Base-by-base conservation (phyloP, 495 filamentous ascomycete genomes). In the Podospora fimiseda region DNA sequence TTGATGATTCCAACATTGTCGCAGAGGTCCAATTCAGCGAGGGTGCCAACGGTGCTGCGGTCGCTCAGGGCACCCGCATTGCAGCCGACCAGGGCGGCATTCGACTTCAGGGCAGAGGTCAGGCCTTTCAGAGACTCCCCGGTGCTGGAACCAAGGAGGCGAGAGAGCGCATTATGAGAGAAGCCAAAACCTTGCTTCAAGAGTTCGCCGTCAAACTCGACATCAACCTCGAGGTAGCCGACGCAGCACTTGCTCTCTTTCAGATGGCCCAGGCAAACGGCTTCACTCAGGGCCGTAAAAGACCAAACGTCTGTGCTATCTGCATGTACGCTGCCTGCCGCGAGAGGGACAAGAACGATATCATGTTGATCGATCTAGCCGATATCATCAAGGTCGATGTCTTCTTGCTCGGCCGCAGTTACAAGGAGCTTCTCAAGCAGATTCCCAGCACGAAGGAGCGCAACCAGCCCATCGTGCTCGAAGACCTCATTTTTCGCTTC, bases 301-400 rank as follows among this genome's bases (percentile, higher is more conserved):
- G 85, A 33, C 82, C 82, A 49, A 88, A 83, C 19, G 90, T 96
- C 7, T 84, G 85, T 30, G 90, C 90, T 9, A 84, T 91, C 36
- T 89, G 86, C 66, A 75, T 98, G 20, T 98, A 96, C 59, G 84
- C 87, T 50, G 87, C 87, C 20, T 95, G 89, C 69, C 83, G 93
- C 38, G 74, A 76, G 50, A 70, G 82, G 40, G 67, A 76, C 62
- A 67, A 80, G 69, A 78, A 82, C 51, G 66, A 71, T 69, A 72
- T 83, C 55, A 89, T 98, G 86, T 77, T 98, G 14, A 96, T 98
- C 63, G 93, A 98, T 72, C 86, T 98, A 58, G 88, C 94, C 9
- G 94, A 97, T 60, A 77, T 88, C 42, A 71, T 91, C 41, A 80
- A 90, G 79, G 77, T 89, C 49, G 95, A 96, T 55, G 92, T 97